These are phyloP conservation scores for Tulasnella sp. DNA, from an alignment of 768 basidiomycete species.

Conservation along the genomic window DNA sequence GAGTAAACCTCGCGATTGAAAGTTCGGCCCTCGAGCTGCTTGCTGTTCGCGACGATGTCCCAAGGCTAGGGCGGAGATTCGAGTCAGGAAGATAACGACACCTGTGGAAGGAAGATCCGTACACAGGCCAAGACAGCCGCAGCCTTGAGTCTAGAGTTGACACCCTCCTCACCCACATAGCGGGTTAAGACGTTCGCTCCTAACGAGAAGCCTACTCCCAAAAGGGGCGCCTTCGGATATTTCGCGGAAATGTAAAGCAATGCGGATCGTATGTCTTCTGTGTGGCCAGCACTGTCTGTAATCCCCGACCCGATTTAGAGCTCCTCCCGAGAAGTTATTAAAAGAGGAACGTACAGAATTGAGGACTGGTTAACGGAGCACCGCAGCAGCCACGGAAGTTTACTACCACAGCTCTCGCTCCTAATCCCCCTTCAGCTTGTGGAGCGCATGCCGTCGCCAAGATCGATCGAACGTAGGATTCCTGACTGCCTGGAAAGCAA, in stretches of 20 bases:
- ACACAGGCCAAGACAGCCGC: slow-evolving; percentile 75
- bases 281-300: slow-evolving; percentile 68
- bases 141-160: slow-evolving; percentile 46
- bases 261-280: slow-evolving; percentile 78
- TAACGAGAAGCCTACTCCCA: slow-evolving; percentile 87
- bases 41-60: slow-evolving; percentile 14
- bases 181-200: slow-evolving; percentile 86
- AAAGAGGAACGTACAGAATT: slow-evolving; percentile 37
- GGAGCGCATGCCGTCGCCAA: slow-evolving; percentile 61
- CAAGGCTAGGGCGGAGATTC: slow-evolving; percentile 3
- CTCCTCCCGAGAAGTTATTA: slow-evolving; percentile 16
- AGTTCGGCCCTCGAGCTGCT: slow-evolving; percentile 13
- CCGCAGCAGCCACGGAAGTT: slow-evolving; percentile 92
- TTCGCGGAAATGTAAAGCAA: slow-evolving; percentile 57
- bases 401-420: slow-evolving; percentile 80
- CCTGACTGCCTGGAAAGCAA: slow-evolving; percentile 60
- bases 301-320: slow-evolving; percentile 32
- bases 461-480: slow-evolving; percentile 79
- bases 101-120: slow-evolving; percentile 24
- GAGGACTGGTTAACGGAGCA: slow-evolving; percentile 66
- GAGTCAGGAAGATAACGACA: neutral
- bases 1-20: slow-evolving; percentile 19
- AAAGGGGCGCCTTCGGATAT: slow-evolving; percentile 70
- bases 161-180: slow-evolving; percentile 82
- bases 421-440: slow-evolving; percentile 69